phyloP scores from a whole-genome alignment of 2,329 filamentous ascomycete genomes.

The Calonectria naviculata region DNA sequence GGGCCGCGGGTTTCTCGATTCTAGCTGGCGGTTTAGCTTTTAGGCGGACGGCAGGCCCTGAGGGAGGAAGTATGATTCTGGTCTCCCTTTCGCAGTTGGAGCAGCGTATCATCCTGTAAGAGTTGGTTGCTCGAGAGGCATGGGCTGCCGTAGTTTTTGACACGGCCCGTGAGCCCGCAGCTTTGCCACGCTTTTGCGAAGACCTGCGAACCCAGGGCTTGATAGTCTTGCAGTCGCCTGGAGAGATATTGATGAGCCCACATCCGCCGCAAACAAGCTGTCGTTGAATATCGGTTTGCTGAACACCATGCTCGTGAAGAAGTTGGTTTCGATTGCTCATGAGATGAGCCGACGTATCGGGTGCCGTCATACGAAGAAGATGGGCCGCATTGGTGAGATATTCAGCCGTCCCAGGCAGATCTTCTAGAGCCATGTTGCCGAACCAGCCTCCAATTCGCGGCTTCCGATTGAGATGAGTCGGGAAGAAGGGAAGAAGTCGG shows the following conservation, averaged over 20 bases:
- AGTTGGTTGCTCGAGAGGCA: slow-evolving; percentile 30
- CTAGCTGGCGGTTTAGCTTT: slow-evolving; percentile 28
- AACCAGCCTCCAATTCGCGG: not conserved
- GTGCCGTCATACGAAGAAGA: slow-evolving; percentile 62
- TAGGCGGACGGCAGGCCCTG: slow-evolving; percentile 44
- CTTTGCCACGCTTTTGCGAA: slow-evolving; percentile 18
- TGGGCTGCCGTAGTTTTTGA: not conserved
- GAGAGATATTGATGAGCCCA: slow-evolving; percentile 66
- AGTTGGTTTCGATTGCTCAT: slow-evolving; percentile 65
- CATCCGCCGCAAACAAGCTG: slow-evolving; percentile 69
- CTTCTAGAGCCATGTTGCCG: slow-evolving; percentile 34
- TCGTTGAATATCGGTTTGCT: slow-evolving; percentile 59
- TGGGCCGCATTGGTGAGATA: slow-evolving; percentile 71
- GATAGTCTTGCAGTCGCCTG: slow-evolving; percentile 56
- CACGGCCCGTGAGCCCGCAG: not conserved
- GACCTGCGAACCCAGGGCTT: slow-evolving; percentile 47
- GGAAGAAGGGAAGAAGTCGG: slow-evolving; percentile 1
- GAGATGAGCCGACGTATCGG: slow-evolving; percentile 68
- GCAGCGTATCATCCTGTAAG: slow-evolving; percentile 57
- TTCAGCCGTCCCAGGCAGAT: slow-evolving; percentile 44
- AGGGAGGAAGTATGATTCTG: slow-evolving; percentile 51
- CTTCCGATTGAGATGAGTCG: not conserved
- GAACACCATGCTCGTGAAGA: slow-evolving; percentile 58
- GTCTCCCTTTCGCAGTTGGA: slow-evolving; percentile 58
- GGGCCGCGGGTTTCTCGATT: slow-evolving; percentile 33